Percentiles rank a stretch among this genome's conserved stretches.
These are phyloP conservation scores for Diversispora epigaea DNA, from an alignment of 192 early-diverging fungal species.

Conservation along the genomic window DNA sequence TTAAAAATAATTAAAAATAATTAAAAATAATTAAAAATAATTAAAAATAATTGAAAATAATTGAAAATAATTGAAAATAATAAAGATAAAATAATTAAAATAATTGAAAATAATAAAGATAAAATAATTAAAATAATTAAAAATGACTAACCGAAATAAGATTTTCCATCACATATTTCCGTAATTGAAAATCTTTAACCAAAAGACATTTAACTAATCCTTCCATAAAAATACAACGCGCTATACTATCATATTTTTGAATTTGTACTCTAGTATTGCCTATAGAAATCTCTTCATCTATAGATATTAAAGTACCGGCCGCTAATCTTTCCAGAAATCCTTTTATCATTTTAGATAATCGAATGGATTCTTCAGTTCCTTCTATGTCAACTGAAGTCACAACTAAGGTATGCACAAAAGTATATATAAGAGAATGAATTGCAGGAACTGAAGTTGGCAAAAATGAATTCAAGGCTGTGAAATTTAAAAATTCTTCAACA, in stretches of 20 bases:
- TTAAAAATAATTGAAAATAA: background rate
- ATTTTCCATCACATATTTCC: slow-evolving; percentile 26
- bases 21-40: background rate
- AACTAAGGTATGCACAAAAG: slow-evolving; percentile 38
- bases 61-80: background rate
- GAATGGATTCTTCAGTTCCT: background rate
- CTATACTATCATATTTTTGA: slow-evolving; percentile 29
- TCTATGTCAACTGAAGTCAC: background rate
- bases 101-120: background rate
- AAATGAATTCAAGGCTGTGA: slow-evolving; percentile 14
- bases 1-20: background rate
- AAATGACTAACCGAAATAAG: slow-evolving; percentile 1
- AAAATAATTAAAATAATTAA: background rate
- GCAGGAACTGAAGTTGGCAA: slow-evolving; percentile 35
- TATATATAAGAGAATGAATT: slow-evolving; percentile 40
- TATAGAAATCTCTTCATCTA: slow-evolving; percentile 28
- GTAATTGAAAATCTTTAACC: slow-evolving; percentile 25
- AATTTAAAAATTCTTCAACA: slow-evolving; percentile 28
- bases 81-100: background rate
- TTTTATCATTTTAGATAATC: slow-evolving; percentile 8
- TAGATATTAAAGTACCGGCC: slow-evolving; percentile 22
- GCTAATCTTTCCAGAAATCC: slow-evolving; percentile 23
- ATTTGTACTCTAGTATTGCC: slow-evolving; percentile 19
- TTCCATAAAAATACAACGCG: slow-evolving; percentile 27
- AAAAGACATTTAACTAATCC: slow-evolving; percentile 26